These are phyloP conservation scores for Odontarrhena argentea DNA, from an alignment of 345 rosid species.

Conservation along the genomic window DNA sequence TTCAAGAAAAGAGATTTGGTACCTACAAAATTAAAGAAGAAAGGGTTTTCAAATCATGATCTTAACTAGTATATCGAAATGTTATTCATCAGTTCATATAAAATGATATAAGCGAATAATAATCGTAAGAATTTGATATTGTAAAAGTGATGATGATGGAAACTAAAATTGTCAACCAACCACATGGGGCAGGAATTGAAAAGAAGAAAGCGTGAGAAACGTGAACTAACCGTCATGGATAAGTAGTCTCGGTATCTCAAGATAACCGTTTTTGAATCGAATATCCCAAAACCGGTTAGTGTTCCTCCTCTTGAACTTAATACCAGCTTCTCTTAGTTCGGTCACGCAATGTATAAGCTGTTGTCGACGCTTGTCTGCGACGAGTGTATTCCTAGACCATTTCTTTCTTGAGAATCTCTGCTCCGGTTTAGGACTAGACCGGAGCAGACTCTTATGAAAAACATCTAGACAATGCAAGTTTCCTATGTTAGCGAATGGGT, in stretches of 20 bases:
- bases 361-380: slow-evolving; percentile 77
- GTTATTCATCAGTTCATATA: not conserved
- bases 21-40: slow-evolving; percentile 27
- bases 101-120: not conserved
- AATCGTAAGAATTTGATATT: not conserved
- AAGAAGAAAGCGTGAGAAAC: not conserved
- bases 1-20: slow-evolving; percentile 88
- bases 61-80: not conserved
- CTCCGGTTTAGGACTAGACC: slow-evolving; percentile 58
- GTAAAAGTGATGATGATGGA: not conserved
- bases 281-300: slow-evolving; percentile 93
- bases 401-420: slow-evolving; percentile 58
- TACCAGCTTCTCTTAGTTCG: slow-evolving; percentile 74
- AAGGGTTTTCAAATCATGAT: not conserved
- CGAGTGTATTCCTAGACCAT: slow-evolving; percentile 57
- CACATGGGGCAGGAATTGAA: not conserved
- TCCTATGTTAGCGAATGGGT: slow-evolving; percentile 62
- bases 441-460: slow-evolving; percentile 64
- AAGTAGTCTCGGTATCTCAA: slow-evolving; percentile 70
- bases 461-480: slow-evolving; percentile 83
- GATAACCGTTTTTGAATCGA: slow-evolving; percentile 68
- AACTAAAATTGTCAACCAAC: not conserved
- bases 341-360: slow-evolving; percentile 81
- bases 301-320: slow-evolving; percentile 68
- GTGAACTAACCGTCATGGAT: slow-evolving; percentile 68